phyloP scores from a whole-genome alignment of 331 rosid species.

The Pyrus hybrid region DNA sequence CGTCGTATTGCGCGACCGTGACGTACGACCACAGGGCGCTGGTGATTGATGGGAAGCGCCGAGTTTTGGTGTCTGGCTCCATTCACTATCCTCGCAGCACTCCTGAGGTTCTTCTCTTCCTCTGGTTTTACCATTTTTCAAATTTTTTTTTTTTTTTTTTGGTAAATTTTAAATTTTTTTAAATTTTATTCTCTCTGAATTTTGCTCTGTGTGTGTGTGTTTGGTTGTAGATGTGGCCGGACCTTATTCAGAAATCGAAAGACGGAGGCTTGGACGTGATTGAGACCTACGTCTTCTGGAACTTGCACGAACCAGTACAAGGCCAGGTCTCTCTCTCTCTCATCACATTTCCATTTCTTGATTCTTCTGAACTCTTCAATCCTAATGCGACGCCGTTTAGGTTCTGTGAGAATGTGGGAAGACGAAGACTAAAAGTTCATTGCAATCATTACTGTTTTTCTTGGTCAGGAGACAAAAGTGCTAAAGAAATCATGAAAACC shows the following conservation, averaged over 20 bases:
- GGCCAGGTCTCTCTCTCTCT: conserved; percentile 50
- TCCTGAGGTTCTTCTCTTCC: conserved; percentile 47
- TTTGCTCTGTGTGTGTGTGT: neutral
- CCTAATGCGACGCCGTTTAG: neutral
- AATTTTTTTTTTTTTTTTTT: neutral
- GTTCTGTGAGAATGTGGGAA: conserved; percentile 5
- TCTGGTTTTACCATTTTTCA: neutral
- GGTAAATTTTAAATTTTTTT: too few species aligned
- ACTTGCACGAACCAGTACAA: conserved; percentile 69
- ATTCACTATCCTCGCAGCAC: conserved; percentile 97
- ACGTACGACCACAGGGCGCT: conserved; percentile 81
- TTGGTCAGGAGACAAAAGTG: neutral
- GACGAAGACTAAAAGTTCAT: neutral
- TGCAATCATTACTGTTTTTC: neutral
- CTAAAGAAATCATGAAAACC: neutral
- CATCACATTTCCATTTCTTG: too few species aligned
- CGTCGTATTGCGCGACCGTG: conserved; percentile 47
- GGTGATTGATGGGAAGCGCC: conserved; percentile 73
- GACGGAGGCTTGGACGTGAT: conserved; percentile 95
- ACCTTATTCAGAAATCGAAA: conserved; percentile 76
- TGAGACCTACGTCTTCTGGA: conserved; percentile 95
- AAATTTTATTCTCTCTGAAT: neutral
- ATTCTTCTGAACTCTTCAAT: neutral
- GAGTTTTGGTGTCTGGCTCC: conserved; percentile 76
- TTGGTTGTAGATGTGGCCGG: conserved; percentile 85